Evolutionary conservation across 371 early-diverging fungal genomes (phyloP), one percentile per base, ranked within the genome.

Genomic region (Apophysomyces ossiformis): DNA sequence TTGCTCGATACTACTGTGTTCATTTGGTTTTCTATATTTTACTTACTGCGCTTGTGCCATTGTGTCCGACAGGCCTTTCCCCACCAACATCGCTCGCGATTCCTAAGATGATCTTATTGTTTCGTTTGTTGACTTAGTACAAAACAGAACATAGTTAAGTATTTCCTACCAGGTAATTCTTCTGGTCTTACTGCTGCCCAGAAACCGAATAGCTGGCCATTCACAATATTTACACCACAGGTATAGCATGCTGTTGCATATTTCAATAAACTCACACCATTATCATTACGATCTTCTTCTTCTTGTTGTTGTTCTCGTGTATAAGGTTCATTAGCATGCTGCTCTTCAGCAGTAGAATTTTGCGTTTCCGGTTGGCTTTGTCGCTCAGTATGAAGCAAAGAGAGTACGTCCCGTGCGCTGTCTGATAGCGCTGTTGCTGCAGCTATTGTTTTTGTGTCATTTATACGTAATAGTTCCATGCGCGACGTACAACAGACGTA

Each of bases 151-250:
- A 26, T 26, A 26, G 2, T 26, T 26, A 26, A 37, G 9, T 18
- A 26, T 32, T 6, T 11, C 54, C 38, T 9, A 46, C 45, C 18
- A 67, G 15, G 39, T 36, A 4, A 16, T 47, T 18, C 46, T n/a
- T 37, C 60, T 56, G 35, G 57, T 36, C 13, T 37, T 44, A 57
- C 47, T 2, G 16, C 47, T 50, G 61, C 60, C 65, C 70, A 70
- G 18, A 61, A 75, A 15, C 68, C 64, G 58, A 67, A 75, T 12
- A 72, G 65, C 26, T 72, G 73, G 3, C 75, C 75, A 65, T 72
- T 72, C 4, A 70, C 66, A 9, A 75, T 57, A n/a, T 69, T 70
- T 8, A 64, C 66, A 21, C 61, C 57, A 32, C 75, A 75, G 9
- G 72, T 47, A 41, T 69, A 69, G 35, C 75, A 75, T n/a, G 75